Base-by-base conservation (phyloP, 805 yeast genomes). In the Ogataea allantospora region DNA sequence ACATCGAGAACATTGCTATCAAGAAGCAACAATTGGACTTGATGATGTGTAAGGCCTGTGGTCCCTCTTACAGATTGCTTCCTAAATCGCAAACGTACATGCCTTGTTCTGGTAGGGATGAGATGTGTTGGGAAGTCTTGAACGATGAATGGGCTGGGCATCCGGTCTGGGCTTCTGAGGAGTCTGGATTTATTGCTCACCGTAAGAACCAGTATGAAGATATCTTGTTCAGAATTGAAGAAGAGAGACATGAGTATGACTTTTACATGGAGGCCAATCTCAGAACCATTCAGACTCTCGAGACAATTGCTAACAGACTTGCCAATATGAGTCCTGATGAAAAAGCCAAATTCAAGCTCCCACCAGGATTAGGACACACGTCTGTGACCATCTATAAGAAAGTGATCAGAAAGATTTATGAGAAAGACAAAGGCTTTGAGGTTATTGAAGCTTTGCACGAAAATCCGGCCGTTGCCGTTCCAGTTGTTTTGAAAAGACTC, bases 161-260 rank as follows among this genome's bases (percentile, higher is more conserved):
- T 63, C 99, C 99, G 15, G 95, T 96, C n/a, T 93, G 99, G 99
- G 99, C 98, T 4, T 91, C 98, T 0, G 99, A 93, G 62, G 99
- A 93, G 62, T 86, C 96, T 9, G 99, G 99, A 0, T 93, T 91
- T 54, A 89, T 93, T 58, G 96, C 99, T n/a, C 99, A 93, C 62
- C 78, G 98, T 48, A 93, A 93, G 64, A 93, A 93, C 59, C 99
- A 93, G 66, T 93, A 91, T 60, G 99, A 93, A 63, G 99, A 93
- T 61, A 86, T 93, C 33, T 66, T 93, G 38, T 89, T 88, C 68
- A 83, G 95, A 59, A 87, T 89, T 42, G 99, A 93, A 63, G 99
- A 93, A 60, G 99, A 93, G 65, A 80, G 99, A 58, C 95, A 89
- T 51, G 99, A 93, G 62, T 93, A 89, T 61, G 99, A 93, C 59